A percentile compares a stretch with the other conserved stretches of the same genome.
These are phyloP conservation scores for Xylariaceae sp. DNA, from an alignment of 2,329 filamentous ascomycete species.

Conservation along the genomic window DNA sequence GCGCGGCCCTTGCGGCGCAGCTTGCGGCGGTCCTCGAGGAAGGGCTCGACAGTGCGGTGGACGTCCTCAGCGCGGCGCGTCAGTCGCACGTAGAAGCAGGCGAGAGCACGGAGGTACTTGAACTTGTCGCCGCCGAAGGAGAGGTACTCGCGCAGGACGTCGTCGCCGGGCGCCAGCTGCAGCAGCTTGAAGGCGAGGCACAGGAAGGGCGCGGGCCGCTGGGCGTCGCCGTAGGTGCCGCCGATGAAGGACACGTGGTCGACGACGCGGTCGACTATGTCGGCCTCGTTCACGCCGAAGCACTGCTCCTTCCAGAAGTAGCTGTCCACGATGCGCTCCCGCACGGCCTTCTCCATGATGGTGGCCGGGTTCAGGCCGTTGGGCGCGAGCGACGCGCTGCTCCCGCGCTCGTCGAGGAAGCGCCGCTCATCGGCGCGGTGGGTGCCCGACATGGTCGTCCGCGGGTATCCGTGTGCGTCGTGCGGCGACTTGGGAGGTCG, in stretches of 20 bases:
- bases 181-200: constrained; percentile 93
- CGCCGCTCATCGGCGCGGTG: constrained; percentile 73
- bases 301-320: constrained; percentile 99
- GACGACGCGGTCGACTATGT: constrained; percentile 81
- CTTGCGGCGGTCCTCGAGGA: constrained; percentile 76
- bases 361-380: constrained; percentile 91
- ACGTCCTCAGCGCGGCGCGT: constrained; percentile 78
- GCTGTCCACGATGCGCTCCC: constrained; percentile 88
- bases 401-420: constrained; percentile 88
- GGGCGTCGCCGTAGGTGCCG: constrained; percentile 75
- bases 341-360: constrained; percentile 90
- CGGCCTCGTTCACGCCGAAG: constrained; percentile 81
- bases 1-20: constrained; percentile 67
- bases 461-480: no score
- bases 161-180: constrained; percentile 74
- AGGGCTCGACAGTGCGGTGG: constrained; percentile 72
- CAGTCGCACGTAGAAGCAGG: constrained; percentile 86
- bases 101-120: constrained; percentile 83
- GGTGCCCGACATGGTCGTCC: constrained; percentile 14
- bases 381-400: constrained; percentile 64
- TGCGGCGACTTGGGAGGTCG: no score
- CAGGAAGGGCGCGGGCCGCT: constrained; percentile 86
- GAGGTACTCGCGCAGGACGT: constrained; percentile 74
- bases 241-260: constrained; percentile 76
- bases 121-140: constrained; percentile 66